Base-by-base conservation (phyloP, 257 asterid species). In the Capsicum chinense region DNA sequence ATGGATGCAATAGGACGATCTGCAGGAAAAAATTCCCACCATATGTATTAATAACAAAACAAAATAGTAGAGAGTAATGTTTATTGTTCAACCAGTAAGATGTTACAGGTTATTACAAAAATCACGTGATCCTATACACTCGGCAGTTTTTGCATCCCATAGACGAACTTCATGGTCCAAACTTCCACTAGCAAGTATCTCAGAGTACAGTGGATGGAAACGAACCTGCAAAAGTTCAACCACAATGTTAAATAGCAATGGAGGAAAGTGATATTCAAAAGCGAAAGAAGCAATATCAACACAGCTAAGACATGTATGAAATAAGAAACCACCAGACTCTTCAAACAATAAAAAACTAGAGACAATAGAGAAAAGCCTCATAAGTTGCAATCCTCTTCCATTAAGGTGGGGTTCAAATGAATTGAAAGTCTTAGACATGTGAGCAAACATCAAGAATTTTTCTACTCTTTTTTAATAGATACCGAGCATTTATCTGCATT, bases 1-100 rank as follows among this genome's bases (percentile, higher is more conserved):
- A 95, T 95, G 33, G 99, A 95, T 86, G 99, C 98, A 82, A 97
- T 97, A 56, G 99, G 98, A 50, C 98, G 98, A 81, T 90, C 99
- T 97, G 97, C 89, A 85, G 63, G 84, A 48, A 83, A 70, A 74
- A 42, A 83, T 50, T 74, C 83, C 35, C 71, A 80, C 69, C 26
- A 83, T 81, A 79, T 82, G 73, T 50, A 63, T 79, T 71, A 68
- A 58, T 79, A 73, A 56, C 60, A 78, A 80, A 70, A 83, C 9
- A 68, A 57, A 85, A 52, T 16, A 42, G 62, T 70, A 64, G 71
- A 21, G 63, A 9, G 56, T 2, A 68, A 26, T 52, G 33, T 14
- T 37, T 63, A 66, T 44, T 56, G 17, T 59, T 56, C 52, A 83
- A 80, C 39, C 60, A 15, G 57, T 26, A 87, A 85, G 69, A 79